A percentile compares a stretch with the other conserved stretches of the same genome.
Conservation (phyloP, 306 rosid genomes). For the Boehmeria nivea region DNA sequence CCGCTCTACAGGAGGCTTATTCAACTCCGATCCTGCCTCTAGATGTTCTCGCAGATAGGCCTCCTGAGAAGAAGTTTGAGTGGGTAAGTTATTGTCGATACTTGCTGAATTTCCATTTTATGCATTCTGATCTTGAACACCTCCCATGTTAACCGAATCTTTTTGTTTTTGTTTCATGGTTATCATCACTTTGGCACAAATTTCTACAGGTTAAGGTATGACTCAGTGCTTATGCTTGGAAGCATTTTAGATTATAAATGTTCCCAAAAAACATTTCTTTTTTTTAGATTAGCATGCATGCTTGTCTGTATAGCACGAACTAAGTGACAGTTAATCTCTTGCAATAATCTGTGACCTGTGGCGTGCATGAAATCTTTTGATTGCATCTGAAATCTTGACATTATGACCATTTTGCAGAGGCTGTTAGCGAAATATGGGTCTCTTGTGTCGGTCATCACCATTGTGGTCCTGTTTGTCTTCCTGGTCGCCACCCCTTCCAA, state of each 20-base stretch:
- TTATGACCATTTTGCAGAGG: constrained; percentile 45
- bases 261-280: not conserved
- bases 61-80: constrained; percentile 82
- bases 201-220: constrained; percentile 80
- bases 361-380: not conserved
- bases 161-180: constrained; percentile 29
- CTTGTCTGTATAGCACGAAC: too few species aligned
- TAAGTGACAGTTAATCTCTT: too few species aligned
- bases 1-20: constrained; percentile 77
- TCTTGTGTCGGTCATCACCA: constrained; percentile 71
- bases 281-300: not conserved
- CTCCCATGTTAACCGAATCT: constrained; percentile 28
- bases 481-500: constrained; percentile 74
- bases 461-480: constrained; percentile 60
- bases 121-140: constrained; percentile 20
- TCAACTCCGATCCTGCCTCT: constrained; percentile 86
- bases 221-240: too few species aligned
- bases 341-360: not conserved
- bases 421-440: constrained; percentile 85
- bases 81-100: constrained; percentile 49
- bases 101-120: not conserved
- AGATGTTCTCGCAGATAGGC: constrained; percentile 85
- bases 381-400: not conserved
- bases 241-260: too few species aligned
- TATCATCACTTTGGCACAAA: constrained; percentile 21